A percentile compares a stretch with the other conserved stretches of the same genome.
phyloP scores from a whole-genome alignment of 805 yeast species.

The Suhomyces xylopsoci region DNA sequence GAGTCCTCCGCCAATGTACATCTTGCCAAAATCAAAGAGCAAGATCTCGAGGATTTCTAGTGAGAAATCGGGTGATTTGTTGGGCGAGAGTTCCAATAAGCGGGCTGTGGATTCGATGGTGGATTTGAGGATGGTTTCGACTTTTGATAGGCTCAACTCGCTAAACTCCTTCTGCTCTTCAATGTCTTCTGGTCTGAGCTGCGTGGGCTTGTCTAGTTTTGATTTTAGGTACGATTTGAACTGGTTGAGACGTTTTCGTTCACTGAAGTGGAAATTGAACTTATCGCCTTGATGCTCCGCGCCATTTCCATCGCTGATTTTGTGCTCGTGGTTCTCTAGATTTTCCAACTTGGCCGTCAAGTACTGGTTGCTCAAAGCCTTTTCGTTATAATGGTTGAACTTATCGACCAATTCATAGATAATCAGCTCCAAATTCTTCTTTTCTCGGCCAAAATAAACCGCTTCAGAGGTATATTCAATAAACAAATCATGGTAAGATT shows the following conservation, averaged over 20 bases:
- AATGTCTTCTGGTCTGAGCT: conserved; percentile 19
- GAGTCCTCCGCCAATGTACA: conserved; percentile 70
- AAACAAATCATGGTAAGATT: conserved; percentile 69
- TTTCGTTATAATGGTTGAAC: conserved; percentile 40
- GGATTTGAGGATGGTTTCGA: conserved; percentile 64
- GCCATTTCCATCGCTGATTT: conserved; percentile 10
- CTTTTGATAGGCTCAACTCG: conserved; percentile 40
- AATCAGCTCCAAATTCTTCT: conserved; percentile 58
- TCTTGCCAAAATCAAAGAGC: conserved; percentile 65
- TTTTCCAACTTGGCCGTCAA: conserved; percentile 36
- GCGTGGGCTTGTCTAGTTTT: conserved; percentile 21
- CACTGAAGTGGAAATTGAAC: conserved; percentile 31
- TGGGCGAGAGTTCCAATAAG: conserved; percentile 67
- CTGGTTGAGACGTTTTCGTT: conserved; percentile 47
- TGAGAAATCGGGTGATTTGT: conserved; percentile 57
- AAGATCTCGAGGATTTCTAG: conserved; percentile 65
- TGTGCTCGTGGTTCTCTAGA: conserved; percentile 27
- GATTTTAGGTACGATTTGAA: conserved; percentile 57
- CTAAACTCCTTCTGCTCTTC: conserved; percentile 21
- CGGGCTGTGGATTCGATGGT: conserved; percentile 75
- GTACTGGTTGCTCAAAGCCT: conserved; percentile 31
- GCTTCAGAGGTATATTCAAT: conserved; percentile 63
- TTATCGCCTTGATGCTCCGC: conserved; percentile 20
- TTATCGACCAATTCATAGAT: conserved; percentile 44
- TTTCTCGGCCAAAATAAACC: conserved; percentile 69